A percentile compares a stretch with the other conserved stretches of the same genome.
phyloP scores from a whole-genome alignment of 2,329 filamentous ascomycete genomes.

The Phaeoacremonium minimum region DNA sequence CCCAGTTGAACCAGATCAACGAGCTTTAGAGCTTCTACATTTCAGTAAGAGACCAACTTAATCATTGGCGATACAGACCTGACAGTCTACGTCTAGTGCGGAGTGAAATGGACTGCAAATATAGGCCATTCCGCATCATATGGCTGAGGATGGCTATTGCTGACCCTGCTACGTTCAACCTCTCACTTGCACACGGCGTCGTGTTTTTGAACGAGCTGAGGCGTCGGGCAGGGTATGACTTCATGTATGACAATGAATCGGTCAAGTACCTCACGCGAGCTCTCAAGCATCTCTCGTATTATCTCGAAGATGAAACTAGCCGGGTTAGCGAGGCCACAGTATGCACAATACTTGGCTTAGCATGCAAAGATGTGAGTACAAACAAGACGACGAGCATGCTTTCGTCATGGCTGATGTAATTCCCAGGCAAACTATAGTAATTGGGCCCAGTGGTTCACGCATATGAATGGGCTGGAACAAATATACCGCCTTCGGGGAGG shows the following conservation, averaged over 20 bases:
- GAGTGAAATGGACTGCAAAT: no score
- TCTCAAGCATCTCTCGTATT: background rate
- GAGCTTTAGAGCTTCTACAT: background rate
- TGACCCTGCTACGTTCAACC: background rate
- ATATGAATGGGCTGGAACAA: background rate
- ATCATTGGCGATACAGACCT: background rate
- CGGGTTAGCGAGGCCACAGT: background rate
- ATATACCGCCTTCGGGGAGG: background rate
- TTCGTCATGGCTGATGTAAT: background rate
- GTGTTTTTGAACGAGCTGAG: background rate
- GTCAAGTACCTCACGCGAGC: background rate
- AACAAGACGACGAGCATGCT: no score
- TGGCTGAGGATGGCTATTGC: background rate
- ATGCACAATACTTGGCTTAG: background rate
- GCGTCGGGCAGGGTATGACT: background rate
- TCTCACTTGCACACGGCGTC: background rate
- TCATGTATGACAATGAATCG: background rate
- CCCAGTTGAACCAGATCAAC: background rate
- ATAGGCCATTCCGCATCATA: background rate
- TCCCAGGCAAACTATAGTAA: background rate
- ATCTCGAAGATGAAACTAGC: background rate
- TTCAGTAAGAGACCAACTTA: background rate
- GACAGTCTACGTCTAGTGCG: background rate
- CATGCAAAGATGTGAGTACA: background rate
- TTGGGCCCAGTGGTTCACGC: background rate